phyloP scores from a whole-genome alignment of 2,329 filamentous ascomycete genomes.

The Albifimbria verrucaria region DNA sequence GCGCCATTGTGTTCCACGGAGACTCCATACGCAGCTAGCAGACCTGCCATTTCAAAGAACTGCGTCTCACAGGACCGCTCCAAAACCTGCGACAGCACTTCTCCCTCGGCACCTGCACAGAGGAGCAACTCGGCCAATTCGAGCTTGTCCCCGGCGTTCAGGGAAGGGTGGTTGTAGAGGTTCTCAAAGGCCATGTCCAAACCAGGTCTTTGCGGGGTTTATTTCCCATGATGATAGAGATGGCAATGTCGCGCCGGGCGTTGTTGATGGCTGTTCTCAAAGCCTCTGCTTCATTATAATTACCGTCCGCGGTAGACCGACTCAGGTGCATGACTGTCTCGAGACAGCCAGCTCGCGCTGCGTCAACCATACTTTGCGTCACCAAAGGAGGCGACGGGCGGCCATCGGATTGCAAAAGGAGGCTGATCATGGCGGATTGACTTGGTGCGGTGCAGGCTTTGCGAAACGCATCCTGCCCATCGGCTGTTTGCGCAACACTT shows the following conservation, averaged over 20 bases:
- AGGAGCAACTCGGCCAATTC: conserved; percentile 53
- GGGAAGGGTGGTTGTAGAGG: conserved; percentile 42
- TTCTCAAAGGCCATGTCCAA: conserved; percentile 49
- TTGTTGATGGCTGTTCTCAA: conserved; percentile 46
- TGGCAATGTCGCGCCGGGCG: conserved; percentile 49
- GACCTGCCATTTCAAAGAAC: conserved; percentile 51
- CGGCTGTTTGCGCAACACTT: conserved; percentile 41
- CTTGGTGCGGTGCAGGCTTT: conserved; percentile 45
- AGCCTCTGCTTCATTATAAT: conserved; percentile 48
- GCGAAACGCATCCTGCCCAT: conserved; percentile 52
- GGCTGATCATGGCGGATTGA: conserved; percentile 41
- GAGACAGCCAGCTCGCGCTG: conserved; percentile 45
- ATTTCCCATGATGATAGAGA: conserved; percentile 52
- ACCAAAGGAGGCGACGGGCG: conserved; percentile 38
- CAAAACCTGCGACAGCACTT: conserved; percentile 44
- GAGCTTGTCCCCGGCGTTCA: conserved; percentile 47
- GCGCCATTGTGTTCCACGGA: conserved; percentile 53
- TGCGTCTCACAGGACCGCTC: conserved; percentile 45
- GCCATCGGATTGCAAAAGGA: conserved; percentile 48
- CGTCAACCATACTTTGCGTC: conserved; percentile 51
- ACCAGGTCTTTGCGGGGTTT: conserved; percentile 46
- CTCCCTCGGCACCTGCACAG: conserved; percentile 55
- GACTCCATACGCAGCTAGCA: conserved; percentile 52
- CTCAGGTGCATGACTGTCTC: conserved; percentile 49
- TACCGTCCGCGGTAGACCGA: conserved; percentile 50